Evolutionary conservation across 2,329 filamentous ascomycete species (phyloP), one percentile per base, ranked within the genome.

Genomic region (Calonectria hawksworthii): DNA sequence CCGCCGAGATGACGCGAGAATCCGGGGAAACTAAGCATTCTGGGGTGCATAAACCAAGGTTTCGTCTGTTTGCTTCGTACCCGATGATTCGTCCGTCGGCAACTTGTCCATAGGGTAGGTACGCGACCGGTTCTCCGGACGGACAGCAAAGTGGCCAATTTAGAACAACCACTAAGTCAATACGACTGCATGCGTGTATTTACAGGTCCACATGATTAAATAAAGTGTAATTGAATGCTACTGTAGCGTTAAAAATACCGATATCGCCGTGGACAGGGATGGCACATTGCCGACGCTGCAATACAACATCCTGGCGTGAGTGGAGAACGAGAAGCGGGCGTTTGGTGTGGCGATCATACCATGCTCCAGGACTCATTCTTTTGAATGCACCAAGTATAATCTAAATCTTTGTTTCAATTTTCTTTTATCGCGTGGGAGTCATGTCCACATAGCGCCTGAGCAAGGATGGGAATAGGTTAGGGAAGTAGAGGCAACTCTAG

Each of bases 261-360:
- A 61, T 64, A 64, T 70, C 47, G 56, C 44, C 18, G 8, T n/a
- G 21, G 44, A 18, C 23, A 28, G 47, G 47, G 68, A 47, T 70
- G 68, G 56, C 68, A 64, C 44, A 70, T 64, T 70, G 68, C 68
- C 68, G 68, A 70, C 47, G 32, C 54, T 23, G 30, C 56, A 38
- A 16, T 34, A 28, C 47, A 21, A 44, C 41, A 44, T 10, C 41
- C 41, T 44, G 10, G n/a, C n/a, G 44, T 13, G 6, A 11, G 68
- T 44, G 68, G 68, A 32, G 68, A 64, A 59, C 9, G 1, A n/a
- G 23, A 11, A 52, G 44, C 68, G 54, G 54, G 44, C 47, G 68
- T 9, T 11, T 30, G n/a, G 10, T 30, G 59, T 21, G 26, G 1
- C 44, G 38, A 41, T 30, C 34, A 64, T 23, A 14, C 26, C 59